Conservation (phyloP, 768 basidiomycete genomes). For the Suillus brevipes region DNA sequence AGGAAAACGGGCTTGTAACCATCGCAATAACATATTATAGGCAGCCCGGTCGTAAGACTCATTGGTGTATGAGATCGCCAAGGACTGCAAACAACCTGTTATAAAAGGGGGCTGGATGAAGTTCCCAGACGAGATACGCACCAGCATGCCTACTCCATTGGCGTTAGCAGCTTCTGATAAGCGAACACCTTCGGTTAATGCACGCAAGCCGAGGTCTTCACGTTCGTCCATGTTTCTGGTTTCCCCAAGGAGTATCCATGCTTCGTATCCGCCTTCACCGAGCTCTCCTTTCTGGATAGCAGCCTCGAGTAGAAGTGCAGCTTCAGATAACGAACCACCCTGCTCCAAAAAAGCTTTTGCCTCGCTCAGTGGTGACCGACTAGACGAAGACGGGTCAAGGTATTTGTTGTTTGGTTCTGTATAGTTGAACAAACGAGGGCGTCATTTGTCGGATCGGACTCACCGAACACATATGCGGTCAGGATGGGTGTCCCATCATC, state of each 20-base stretch:
- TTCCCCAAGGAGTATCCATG: constrained; percentile 92
- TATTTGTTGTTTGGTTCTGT: constrained; percentile 75
- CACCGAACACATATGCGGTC: constrained; percentile 76
- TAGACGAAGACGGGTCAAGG: constrained; percentile 48
- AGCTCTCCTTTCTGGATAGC: constrained; percentile 82
- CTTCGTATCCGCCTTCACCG: constrained; percentile 81
- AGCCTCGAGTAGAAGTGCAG: constrained; percentile 84
- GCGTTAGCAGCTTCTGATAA: constrained; percentile 63
- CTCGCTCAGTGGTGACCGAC: constrained; percentile 55
- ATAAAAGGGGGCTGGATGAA: background rate
- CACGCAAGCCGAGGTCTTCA: constrained; percentile 80
- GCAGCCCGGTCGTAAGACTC: constrained; percentile 88
- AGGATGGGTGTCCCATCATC: constrained; percentile 77
- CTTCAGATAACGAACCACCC: constrained; percentile 87
- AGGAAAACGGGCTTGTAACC: constrained; percentile 72
- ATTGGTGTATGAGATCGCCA: constrained; percentile 96
- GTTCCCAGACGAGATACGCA: constrained; percentile 34
- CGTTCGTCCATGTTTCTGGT: constrained; percentile 88
- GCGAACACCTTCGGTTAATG: constrained; percentile 70
- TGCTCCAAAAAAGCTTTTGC: constrained; percentile 76
- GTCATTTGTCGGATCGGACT: constrained; percentile 21
- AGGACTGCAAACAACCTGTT: constrained; percentile 53
- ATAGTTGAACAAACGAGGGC: constrained; percentile 6
- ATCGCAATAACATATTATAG: constrained; percentile 81
- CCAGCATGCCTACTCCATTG: constrained; percentile 73